Evolutionary conservation across 2,329 filamentous ascomycete genomes (phyloP).

Genomic region (Fusarium brachygibbosum): DNA sequence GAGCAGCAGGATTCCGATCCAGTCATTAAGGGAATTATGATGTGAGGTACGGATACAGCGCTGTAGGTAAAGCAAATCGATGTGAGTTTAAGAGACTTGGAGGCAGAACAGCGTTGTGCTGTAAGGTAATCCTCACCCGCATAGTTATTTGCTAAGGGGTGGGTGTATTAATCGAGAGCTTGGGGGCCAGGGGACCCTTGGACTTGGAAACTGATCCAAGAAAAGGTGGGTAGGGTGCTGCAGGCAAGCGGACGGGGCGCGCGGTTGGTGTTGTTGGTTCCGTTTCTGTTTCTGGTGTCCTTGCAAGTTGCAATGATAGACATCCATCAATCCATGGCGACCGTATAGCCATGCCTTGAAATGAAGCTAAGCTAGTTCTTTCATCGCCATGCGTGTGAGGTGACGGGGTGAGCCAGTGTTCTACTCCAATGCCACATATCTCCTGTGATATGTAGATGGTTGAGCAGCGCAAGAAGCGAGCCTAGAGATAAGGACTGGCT

Average conservation of each 20-base stretch:
- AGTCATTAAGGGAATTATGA: slow-evolving; percentile 5
- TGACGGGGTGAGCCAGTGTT: not conserved
- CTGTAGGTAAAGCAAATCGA: slow-evolving; percentile 9
- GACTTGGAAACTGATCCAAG: slow-evolving; percentile 26
- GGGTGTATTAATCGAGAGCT: slow-evolving; percentile 28
- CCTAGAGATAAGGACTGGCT: too few relatives aligned
- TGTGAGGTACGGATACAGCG: slow-evolving; percentile 11
- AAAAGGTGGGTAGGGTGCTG: slow-evolving; percentile 23
- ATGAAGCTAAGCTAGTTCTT: slow-evolving; percentile 6
- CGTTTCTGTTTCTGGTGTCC: slow-evolving; percentile 11
- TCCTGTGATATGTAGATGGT: not conserved
- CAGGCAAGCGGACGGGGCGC: slow-evolving; percentile 41
- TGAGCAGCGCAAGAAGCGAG: too few relatives aligned
- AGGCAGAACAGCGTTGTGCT: slow-evolving; percentile 32
- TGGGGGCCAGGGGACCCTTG: slow-evolving; percentile 37
- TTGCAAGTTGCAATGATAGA: slow-evolving; percentile 9
- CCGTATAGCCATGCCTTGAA: slow-evolving; percentile 3
- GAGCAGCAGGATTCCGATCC: slow-evolving; percentile 7
- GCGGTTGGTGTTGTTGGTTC: slow-evolving; percentile 40
- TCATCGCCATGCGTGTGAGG: not conserved
- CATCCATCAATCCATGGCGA: not conserved
- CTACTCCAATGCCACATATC: not conserved
- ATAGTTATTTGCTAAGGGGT: slow-evolving; percentile 26
- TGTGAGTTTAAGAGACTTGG: slow-evolving; percentile 25
- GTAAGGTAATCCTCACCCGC: slow-evolving; percentile 11